These are phyloP conservation scores for Fistulifera pelliculosa DNA, from an alignment of 108 stramenopile genomes.

Conservation along the genomic window DNA sequence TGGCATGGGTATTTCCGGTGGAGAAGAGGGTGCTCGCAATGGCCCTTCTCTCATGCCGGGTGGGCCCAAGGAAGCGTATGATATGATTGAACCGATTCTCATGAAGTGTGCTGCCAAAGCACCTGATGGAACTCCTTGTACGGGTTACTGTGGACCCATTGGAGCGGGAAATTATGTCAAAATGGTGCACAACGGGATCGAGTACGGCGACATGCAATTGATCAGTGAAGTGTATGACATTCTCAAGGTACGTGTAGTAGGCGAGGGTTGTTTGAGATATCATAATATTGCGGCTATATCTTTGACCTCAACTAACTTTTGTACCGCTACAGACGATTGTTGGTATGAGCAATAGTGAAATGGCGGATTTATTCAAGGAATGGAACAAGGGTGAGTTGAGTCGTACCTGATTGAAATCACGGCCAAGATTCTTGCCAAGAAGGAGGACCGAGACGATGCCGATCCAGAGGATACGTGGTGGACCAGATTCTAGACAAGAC, in stretches of 20 bases:
- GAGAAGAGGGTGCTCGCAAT: conserved; percentile 97
- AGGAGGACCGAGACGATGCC: conserved; percentile 81
- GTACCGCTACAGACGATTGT: conserved; percentile 34
- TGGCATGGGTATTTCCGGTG: conserved; percentile 98
- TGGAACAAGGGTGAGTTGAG: conserved; percentile 91
- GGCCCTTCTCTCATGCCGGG: conserved; percentile 99
- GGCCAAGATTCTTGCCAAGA: conserved; percentile 78
- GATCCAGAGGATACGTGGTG: conserved; percentile 62
- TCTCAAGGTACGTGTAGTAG: conserved; percentile 29
- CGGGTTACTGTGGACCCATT: conserved; percentile 90
- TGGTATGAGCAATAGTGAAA: conserved; percentile 89
- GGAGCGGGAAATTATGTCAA: conserved; percentile 96
- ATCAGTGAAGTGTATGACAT: conserved; percentile 97
- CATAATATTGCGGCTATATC: conserved; percentile 1
- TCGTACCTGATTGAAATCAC: conserved; percentile 98
- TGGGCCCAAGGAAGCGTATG: conserved; percentile 90
- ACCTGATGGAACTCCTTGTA: conserved; percentile 82
- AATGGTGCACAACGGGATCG: conserved; percentile 98
- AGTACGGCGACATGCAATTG: conserved; percentile 99
- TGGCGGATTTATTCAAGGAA: conserved; percentile 78
- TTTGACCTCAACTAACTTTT: background rate
- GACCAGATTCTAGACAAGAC: conserved; percentile 95
- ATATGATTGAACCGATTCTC: conserved; percentile 89
- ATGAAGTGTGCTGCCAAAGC: conserved; percentile 91
- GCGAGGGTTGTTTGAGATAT: background rate